A percentile compares a stretch with the other conserved stretches of the same genome.
These are phyloP conservation scores for Racocetra persica DNA, from an alignment of 371 early-diverging fungal genomes.

Conservation along the genomic window DNA sequence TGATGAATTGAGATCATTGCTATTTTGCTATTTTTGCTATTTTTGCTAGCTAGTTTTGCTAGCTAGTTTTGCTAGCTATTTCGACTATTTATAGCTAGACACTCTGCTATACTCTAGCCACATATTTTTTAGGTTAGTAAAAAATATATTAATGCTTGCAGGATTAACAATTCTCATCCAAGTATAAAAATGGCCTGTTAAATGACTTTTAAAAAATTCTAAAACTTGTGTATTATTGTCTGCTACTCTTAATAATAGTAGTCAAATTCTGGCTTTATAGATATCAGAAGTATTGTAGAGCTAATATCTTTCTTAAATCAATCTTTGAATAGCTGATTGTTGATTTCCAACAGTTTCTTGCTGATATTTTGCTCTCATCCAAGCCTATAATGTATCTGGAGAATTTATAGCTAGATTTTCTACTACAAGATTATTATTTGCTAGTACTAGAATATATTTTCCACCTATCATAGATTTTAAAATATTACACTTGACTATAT, in stretches of 20 bases:
- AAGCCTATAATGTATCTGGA: constrained; percentile 5
- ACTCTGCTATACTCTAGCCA: too few relatives aligned
- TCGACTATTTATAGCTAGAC: too few relatives aligned
- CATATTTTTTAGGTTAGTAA: too few relatives aligned
- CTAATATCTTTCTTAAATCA: background rate
- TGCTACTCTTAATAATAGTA: constrained; percentile 22
- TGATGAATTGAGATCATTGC: too few relatives aligned
- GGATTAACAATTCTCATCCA: constrained; percentile 36
- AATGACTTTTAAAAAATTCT: constrained; percentile 36
- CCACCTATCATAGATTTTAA: constrained; percentile 31
- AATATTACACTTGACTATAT: constrained; percentile 19
- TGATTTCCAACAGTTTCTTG: background rate
- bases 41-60: too few relatives aligned
- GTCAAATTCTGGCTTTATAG: constrained; percentile 30
- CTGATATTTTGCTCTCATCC: background rate
- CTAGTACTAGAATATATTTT: constrained; percentile 28
- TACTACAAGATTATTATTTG: background rate
- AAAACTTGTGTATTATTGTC: constrained; percentile 25
- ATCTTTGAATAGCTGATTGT: too few relatives aligned
- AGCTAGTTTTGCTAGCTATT: too few relatives aligned
- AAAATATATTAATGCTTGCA: constrained; percentile 12
- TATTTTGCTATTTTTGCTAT: too few relatives aligned
- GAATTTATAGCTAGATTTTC: constrained; percentile 33
- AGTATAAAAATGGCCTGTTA: constrained; percentile 22
- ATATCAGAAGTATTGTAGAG: constrained; percentile 22